These are phyloP conservation scores for Kwoniella bestiolae DNA, from an alignment of 768 basidiomycete genomes.

Conservation along the genomic window DNA sequence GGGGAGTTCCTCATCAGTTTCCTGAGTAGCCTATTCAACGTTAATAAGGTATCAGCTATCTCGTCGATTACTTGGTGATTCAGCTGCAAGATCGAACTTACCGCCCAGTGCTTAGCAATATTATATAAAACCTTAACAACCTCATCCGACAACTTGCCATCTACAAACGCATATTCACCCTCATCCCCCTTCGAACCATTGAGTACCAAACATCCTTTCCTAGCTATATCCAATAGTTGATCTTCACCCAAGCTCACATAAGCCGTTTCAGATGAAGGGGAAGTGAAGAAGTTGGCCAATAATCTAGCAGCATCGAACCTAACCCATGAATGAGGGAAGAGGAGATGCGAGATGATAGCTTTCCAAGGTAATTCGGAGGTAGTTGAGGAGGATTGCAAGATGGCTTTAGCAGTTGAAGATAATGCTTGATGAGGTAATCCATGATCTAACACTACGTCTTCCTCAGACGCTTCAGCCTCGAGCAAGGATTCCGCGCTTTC, in stretches of 20 bases:
- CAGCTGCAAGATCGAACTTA: constrained; percentile 39
- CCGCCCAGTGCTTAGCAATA: constrained; percentile 76
- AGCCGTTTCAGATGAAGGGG: not conserved
- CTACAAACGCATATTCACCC: constrained; percentile 63
- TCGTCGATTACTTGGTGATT: not conserved
- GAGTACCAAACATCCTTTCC: constrained; percentile 75
- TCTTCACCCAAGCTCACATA: constrained; percentile 26
- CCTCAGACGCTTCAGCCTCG: constrained; percentile 61
- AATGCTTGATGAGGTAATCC: constrained; percentile 81
- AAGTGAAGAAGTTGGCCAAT: constrained; percentile 66
- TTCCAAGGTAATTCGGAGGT: constrained; percentile 62
- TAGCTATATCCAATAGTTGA: constrained; percentile 69
- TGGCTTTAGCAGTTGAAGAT: constrained; percentile 67
- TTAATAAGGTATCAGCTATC: not conserved
- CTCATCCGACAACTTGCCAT: constrained; percentile 61
- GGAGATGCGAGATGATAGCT: constrained; percentile 67
- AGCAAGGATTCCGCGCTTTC: constrained; percentile 56
- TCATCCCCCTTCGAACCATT: constrained; percentile 79
- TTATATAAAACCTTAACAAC: constrained; percentile 92
- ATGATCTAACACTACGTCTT: constrained; percentile 68
- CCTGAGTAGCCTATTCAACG: not conserved
- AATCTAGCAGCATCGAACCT: constrained; percentile 77
- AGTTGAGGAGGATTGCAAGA: constrained; percentile 55
- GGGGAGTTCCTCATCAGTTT: not conserved
- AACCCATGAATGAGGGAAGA: constrained; percentile 95